Conservation (phyloP, 306 rosid species). For the Myrica gale region DNA sequence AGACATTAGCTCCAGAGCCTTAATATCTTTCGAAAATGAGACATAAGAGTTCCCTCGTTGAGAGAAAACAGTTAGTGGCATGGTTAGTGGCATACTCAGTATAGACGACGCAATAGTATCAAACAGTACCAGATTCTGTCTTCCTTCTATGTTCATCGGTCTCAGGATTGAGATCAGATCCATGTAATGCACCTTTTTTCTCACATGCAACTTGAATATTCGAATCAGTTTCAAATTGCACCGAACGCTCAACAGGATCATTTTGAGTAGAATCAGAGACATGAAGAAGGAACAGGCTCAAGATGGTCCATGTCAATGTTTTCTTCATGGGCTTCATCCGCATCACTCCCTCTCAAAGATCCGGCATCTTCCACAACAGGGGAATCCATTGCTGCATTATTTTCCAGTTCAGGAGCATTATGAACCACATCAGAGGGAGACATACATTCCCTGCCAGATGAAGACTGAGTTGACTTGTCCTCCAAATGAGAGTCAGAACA, state of each 20-base stretch:
- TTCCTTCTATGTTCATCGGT: conserved; percentile 33
- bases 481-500: conserved; percentile 29
- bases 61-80: conserved; percentile 20
- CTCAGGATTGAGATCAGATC: conserved; percentile 39
- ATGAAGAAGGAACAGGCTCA: conserved; percentile 39
- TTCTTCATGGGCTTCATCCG: conserved; percentile 34
- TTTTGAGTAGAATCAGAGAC: conserved; percentile 33
- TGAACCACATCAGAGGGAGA: conserved; percentile 10
- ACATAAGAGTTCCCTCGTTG: conserved; percentile 15
- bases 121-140: conserved; percentile 33
- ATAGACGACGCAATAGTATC: conserved; percentile 19
- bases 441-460: conserved; percentile 29
- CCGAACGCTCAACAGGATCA: conserved; percentile 34
- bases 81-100: conserved; percentile 18
- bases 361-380: conserved; percentile 23
- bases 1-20: conserved; percentile 39
- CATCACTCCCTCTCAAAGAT: conserved; percentile 35
- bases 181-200: conserved; percentile 22
- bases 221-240: conserved; percentile 35
- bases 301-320: conserved; percentile 13
- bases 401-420: conserved; percentile 30
- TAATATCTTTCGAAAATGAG: conserved; percentile 39
- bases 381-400: conserved; percentile 24
- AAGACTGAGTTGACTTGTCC: conserved; percentile 37
- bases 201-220: conserved; percentile 30